Percentiles rank a stretch among this genome's conserved stretches.
Evolutionary conservation across 2,329 filamentous ascomycete species (phyloP).

Genomic region (Colletotrichum sp.): DNA sequence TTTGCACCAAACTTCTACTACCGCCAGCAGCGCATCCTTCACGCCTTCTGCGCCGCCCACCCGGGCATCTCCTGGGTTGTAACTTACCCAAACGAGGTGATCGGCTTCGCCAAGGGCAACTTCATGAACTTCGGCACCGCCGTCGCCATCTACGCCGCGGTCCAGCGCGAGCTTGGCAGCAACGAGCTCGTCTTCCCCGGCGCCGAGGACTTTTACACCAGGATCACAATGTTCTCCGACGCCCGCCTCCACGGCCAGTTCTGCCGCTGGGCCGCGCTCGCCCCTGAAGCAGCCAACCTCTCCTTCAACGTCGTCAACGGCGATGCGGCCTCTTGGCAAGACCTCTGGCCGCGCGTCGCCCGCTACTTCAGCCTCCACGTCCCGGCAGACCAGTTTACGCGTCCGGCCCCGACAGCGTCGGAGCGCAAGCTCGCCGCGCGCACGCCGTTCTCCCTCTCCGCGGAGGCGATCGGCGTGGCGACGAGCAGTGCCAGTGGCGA

Average conservation of each 20-base stretch:
- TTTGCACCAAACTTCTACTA: conserved; percentile 56
- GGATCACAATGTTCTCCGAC: conserved; percentile 36
- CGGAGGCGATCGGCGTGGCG: conserved; percentile 29
- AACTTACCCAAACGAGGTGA: conserved; percentile 37
- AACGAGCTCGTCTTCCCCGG: conserved; percentile 37
- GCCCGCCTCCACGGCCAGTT: conserved; percentile 34
- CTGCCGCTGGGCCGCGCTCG: not conserved
- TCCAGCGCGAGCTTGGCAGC: conserved; percentile 36
- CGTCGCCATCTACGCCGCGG: conserved; percentile 43
- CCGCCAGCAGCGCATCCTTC: conserved; percentile 49
- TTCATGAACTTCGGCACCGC: conserved; percentile 46
- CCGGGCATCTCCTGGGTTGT: conserved; percentile 27
- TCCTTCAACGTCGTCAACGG: conserved; percentile 48
- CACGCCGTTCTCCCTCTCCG: conserved; percentile 34
- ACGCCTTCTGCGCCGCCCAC: conserved; percentile 20
- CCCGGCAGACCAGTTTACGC: conserved; percentile 31
- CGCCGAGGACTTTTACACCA: conserved; percentile 36
- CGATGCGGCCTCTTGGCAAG: conserved; percentile 44
- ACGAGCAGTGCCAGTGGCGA: conserved; percentile 25
- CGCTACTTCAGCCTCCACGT: conserved; percentile 37
- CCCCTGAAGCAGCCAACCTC: conserved; percentile 36
- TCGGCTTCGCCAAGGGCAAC: conserved; percentile 35
- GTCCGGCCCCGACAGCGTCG: conserved; percentile 17
- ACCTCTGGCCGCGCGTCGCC: conserved; percentile 44
- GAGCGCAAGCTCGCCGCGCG: conserved; percentile 25